Evolutionary conservation across 1,284 basidiomycete species (phyloP).

Genomic region (Melampsora americana): DNA sequence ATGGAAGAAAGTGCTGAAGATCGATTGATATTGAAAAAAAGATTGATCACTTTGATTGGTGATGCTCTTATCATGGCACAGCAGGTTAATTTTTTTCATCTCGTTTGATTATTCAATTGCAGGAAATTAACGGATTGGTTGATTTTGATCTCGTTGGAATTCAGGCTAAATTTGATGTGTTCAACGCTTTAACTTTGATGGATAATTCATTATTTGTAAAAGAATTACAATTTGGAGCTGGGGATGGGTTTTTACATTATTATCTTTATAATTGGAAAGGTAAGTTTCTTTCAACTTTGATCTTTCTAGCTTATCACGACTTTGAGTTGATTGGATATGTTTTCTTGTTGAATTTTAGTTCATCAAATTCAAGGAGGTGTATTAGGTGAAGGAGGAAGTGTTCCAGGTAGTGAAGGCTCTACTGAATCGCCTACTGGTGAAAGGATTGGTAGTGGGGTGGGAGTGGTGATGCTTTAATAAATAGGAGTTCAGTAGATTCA

Average conservation of each 20-base stretch:
- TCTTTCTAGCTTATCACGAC: neutral
- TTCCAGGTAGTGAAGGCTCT: conserved; percentile 56
- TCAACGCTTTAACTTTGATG: conserved; percentile 92
- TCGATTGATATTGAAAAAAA: conserved; percentile 24
- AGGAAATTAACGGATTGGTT: neutral
- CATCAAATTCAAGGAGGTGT: conserved; percentile 43
- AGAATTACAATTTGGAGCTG: conserved; percentile 79
- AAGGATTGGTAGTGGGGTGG: conserved; percentile 67
- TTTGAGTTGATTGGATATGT: conserved; percentile 1
- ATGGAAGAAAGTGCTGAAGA: conserved; percentile 9
- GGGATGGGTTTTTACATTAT: conserved; percentile 82
- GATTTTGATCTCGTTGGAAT: neutral
- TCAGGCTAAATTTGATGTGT: conserved; percentile 82
- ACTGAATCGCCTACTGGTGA: conserved; percentile 55
- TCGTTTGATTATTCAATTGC: neutral
- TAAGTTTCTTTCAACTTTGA: conserved; percentile 58
- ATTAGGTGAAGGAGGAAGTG: conserved; percentile 51
- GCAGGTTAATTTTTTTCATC: conserved; percentile 44
- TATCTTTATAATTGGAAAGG: conserved; percentile 93
- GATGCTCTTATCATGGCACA: conserved; percentile 50
- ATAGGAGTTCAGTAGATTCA: too few species aligned
- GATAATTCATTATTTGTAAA: conserved; percentile 81
- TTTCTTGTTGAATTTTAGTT: conserved; percentile 12
- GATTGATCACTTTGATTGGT: conserved; percentile 41
- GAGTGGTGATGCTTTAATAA: conserved; percentile 70